Evolutionary conservation across 352 stramenopile genomes (phyloP), one percentile per base, ranked within the genome.

Genomic region (Phytophthora melonis): DNA sequence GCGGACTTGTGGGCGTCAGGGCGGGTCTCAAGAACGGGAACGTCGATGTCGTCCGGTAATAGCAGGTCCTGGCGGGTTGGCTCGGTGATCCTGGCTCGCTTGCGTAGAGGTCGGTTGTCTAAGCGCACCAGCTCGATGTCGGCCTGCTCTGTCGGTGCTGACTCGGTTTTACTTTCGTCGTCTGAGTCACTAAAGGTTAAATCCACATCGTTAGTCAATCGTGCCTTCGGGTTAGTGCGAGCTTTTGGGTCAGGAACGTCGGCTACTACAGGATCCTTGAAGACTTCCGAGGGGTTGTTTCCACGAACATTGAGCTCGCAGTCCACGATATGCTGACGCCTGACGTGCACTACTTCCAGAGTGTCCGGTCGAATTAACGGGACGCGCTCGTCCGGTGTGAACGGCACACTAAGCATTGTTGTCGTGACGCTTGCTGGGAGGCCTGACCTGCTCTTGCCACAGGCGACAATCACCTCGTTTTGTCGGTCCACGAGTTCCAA

Each of bases 161-260:
- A 3, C 1, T 60, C 34, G 1, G 5, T 19, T 11, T 59, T 68
- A 13, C 21, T 21, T 30, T 57, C 58, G 16, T 68, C 62, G 21
- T 63, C 62, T 32, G 62, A 49, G 18, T 69, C 62, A 39, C 52
- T 63, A 49, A 69, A 36, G 62, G 54, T 69, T 62, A 50, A 18
- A 16, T 45, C 36, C 13, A 14, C 14, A 45, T 45, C 36, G 36
- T 18, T 45, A 45, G 36, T 45, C 36, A 14, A 14, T 45, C 14
- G 36, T 18, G 36, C 11, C 36, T 45, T 30, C 14, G 23, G 8
- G n/a, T 45, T 66, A 16, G 6, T 27, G 8, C 5, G 5, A 45
- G 36, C 14, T 7, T 45, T 45, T 45, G 13, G 11, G 13, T 45
- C 36, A 0, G 14, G 1, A 18, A 43, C 11, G 36, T 43, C 14